Evolutionary conservation across 2,329 filamentous ascomycete species (phyloP).

Genomic region (Cryphonectria nitschkei): DNA sequence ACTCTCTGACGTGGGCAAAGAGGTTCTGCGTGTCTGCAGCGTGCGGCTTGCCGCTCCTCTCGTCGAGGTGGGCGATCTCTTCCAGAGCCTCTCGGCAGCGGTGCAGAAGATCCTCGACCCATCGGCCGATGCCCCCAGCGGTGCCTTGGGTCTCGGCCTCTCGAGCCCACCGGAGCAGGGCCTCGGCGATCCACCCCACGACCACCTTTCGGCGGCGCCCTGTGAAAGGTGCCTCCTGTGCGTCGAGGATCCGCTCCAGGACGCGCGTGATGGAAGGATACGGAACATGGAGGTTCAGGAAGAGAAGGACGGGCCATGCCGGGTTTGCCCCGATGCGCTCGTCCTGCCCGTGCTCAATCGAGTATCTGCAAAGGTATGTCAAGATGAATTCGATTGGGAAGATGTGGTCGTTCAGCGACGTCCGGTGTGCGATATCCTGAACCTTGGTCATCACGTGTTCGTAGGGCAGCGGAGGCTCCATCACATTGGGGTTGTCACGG

Average conservation of each 20-base stretch:
- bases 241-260: conserved; percentile 60
- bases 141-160: conserved; percentile 52
- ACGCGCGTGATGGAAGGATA: conserved; percentile 60
- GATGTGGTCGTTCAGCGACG: conserved; percentile 66
- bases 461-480: conserved; percentile 62
- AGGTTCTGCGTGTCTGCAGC: conserved; percentile 8
- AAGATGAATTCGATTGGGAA: conserved; percentile 66
- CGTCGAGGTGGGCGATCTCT: conserved; percentile 20
- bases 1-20: conserved; percentile 7
- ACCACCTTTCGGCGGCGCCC: conserved; percentile 53
- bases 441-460: conserved; percentile 69
- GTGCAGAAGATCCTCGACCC: conserved; percentile 28
- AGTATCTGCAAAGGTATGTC: conserved; percentile 65
- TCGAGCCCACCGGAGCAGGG: conserved; percentile 53
- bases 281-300: conserved; percentile 59
- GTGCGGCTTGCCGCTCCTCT: not conserved
- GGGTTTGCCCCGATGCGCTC: conserved; percentile 60
- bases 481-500: conserved; percentile 38
- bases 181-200: conserved; percentile 58
- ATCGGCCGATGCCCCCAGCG: conserved; percentile 23
- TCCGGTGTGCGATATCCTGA: conserved; percentile 66
- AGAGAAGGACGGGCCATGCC: conserved; percentile 60
- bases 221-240: conserved; percentile 62
- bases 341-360: conserved; percentile 62
- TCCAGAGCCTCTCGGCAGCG: conserved; percentile 21